A percentile compares a stretch with the other conserved stretches of the same genome.
Conservation (phyloP, 2,329 filamentous ascomycete genomes). For the Fusarium succisae region DNA sequence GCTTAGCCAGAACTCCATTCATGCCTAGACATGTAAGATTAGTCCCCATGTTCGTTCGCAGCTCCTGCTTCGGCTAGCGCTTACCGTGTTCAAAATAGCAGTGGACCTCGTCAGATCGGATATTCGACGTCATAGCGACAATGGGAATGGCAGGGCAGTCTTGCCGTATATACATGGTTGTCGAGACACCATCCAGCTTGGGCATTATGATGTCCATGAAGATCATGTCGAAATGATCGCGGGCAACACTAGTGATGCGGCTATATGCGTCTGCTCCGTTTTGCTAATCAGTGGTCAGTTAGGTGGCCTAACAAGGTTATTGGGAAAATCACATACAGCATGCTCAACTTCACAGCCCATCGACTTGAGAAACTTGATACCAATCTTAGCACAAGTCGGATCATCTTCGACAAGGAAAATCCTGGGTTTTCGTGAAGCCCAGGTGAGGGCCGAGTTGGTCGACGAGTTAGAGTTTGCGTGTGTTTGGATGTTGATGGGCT, state of each 20-base stretch:
- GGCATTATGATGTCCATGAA: slow-evolving; percentile 99
- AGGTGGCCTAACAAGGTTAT: background rate
- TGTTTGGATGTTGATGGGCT: slow-evolving; percentile 42
- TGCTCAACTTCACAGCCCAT: slow-evolving; percentile 74
- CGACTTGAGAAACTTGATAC: slow-evolving; percentile 71
- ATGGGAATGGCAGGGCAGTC: slow-evolving; percentile 85
- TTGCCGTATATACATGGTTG: slow-evolving; percentile 91
- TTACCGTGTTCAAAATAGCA: slow-evolving; percentile 97
- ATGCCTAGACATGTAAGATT: slow-evolving; percentile 71
- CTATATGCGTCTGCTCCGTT: slow-evolving; percentile 93
- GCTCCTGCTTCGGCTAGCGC: slow-evolving; percentile 43
- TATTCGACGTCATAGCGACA: slow-evolving; percentile 99
- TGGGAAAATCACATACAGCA: slow-evolving; percentile 61
- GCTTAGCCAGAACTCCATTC: slow-evolving; percentile 97
- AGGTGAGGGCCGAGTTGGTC: slow-evolving; percentile 56
- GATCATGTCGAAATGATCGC: slow-evolving; percentile 70
- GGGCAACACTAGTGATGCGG: slow-evolving; percentile 70
- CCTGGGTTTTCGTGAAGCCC: slow-evolving; percentile 73
- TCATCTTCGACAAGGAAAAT: slow-evolving; percentile 92
- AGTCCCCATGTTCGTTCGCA: slow-evolving; percentile 11
- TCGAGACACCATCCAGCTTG: slow-evolving; percentile 91
- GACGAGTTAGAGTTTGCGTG: slow-evolving; percentile 35
- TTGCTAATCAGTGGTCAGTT: slow-evolving; percentile 41
- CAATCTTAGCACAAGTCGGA: slow-evolving; percentile 72
- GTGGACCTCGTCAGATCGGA: slow-evolving; percentile 93